Evolutionary conservation across 129 eudicot genomes (phyloP).

Genomic region (Chrysanthemum seticuspe): DNA sequence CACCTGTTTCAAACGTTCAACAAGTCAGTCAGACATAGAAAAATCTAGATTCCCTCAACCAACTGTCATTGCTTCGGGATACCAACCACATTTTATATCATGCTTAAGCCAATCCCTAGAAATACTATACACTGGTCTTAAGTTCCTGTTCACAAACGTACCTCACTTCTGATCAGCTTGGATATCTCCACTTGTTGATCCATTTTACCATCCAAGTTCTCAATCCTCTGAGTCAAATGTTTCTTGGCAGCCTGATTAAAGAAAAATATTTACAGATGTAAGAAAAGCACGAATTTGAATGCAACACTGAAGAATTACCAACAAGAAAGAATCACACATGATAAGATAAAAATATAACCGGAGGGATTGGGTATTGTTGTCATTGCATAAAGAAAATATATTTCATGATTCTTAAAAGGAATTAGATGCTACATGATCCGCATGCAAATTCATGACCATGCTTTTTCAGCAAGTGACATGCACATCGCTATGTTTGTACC

Average conservation of each 20-base stretch:
- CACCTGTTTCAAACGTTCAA: slow-evolving; percentile 56
- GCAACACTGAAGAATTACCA: slow-evolving; percentile 1
- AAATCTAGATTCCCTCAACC: neutral
- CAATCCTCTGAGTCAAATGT: slow-evolving; percentile 87
- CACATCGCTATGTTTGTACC: neutral
- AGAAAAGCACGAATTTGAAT: slow-evolving; percentile 4
- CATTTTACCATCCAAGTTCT: slow-evolving; percentile 80
- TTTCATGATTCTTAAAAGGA: too few species aligned
- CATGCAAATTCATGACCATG: too few species aligned
- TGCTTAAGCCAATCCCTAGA: neutral
- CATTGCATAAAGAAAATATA: too few species aligned
- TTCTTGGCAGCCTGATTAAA: slow-evolving; percentile 69
- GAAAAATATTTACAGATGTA: slow-evolving; percentile 6
- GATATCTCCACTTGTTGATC: slow-evolving; percentile 80
- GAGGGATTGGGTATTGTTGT: too few species aligned
- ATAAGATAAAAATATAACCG: neutral
- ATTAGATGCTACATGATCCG: too few species aligned
- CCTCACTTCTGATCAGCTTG: slow-evolving; percentile 66
- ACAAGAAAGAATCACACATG: slow-evolving; percentile 1
- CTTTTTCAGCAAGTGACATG: too few species aligned
- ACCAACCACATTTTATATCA: slow-evolving; percentile 2
- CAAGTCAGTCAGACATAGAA: neutral
- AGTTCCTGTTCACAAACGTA: slow-evolving; percentile 23
- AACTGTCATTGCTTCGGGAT: neutral
- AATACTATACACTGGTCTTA: neutral